These are phyloP conservation scores for Colletotrichum sublineola DNA, from an alignment of 2,329 filamentous ascomycete genomes.

Conservation along the genomic window DNA sequence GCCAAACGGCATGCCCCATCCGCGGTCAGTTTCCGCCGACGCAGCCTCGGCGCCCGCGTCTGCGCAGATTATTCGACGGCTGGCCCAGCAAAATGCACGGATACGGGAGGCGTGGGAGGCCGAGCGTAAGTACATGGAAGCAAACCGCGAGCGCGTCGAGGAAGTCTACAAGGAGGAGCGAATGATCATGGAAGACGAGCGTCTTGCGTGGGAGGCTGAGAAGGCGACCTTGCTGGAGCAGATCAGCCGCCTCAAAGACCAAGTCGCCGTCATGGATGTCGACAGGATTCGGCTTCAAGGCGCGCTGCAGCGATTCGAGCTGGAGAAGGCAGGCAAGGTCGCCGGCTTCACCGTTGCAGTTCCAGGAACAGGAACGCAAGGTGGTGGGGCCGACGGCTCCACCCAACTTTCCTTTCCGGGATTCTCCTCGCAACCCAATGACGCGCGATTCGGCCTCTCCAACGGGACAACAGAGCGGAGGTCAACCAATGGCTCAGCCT, in stretches of 20 bases:
- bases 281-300: slow-evolving; percentile 50
- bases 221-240: slow-evolving; percentile 57
- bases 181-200: slow-evolving; percentile 65
- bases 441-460: slow-evolving; percentile 41
- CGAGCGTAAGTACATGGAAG: slow-evolving; percentile 67
- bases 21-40: slow-evolving; percentile 49
- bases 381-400: slow-evolving; percentile 41
- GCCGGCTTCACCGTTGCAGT: slow-evolving; percentile 41
- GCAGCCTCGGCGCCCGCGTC: slow-evolving; percentile 44
- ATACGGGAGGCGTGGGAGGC: slow-evolving; percentile 66
- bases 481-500: slow-evolving; percentile 41
- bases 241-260: slow-evolving; percentile 57
- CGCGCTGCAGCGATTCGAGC: slow-evolving; percentile 38
- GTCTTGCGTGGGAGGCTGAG: slow-evolving; percentile 61
- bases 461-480: slow-evolving; percentile 36
- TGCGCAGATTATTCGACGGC: slow-evolving; percentile 55
- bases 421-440: slow-evolving; percentile 47
- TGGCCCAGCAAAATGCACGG: slow-evolving; percentile 57
- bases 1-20: slow-evolving; percentile 48
- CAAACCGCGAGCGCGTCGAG: slow-evolving; percentile 65
- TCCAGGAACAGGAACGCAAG: slow-evolving; percentile 34
- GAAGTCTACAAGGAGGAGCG: slow-evolving; percentile 69
- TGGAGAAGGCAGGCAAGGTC: slow-evolving; percentile 42
- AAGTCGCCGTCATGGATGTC: slow-evolving; percentile 52
- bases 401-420: slow-evolving; percentile 38